Percentiles rank a stretch among this genome's conserved stretches.
phyloP scores from a whole-genome alignment of 768 basidiomycete species.

The Boletales sp. region DNA sequence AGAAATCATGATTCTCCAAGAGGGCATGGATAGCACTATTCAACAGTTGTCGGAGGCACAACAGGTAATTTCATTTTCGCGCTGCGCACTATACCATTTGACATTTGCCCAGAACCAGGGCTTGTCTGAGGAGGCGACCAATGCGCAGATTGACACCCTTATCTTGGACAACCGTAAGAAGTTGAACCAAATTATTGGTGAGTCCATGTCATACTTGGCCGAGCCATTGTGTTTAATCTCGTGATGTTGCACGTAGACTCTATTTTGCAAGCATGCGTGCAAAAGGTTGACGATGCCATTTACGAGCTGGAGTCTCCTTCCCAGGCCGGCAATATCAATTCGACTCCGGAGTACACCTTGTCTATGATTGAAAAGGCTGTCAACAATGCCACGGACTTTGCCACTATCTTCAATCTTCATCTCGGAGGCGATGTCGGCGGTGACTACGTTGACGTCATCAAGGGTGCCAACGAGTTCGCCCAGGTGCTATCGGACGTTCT shows the following conservation, averaged over 20 bases:
- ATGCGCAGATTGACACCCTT: slow-evolving; percentile 95
- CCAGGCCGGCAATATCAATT: slow-evolving; percentile 90
- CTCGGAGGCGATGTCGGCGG: slow-evolving; percentile 85
- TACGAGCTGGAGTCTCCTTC: slow-evolving; percentile 97
- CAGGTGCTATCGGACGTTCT: slow-evolving; percentile 91
- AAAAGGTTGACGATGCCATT: slow-evolving; percentile 95
- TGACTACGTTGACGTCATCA: slow-evolving; percentile 97
- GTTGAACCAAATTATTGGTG: slow-evolving; percentile 94
- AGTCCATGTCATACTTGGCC: slow-evolving; percentile 8
- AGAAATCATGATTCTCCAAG: slow-evolving; percentile 93
- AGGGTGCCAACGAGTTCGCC: slow-evolving; percentile 93
- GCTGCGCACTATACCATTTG: not conserved
- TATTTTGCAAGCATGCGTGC: slow-evolving; percentile 92
- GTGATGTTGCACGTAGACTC: slow-evolving; percentile 60
- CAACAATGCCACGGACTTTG: slow-evolving; percentile 95
- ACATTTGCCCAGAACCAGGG: slow-evolving; percentile 62
- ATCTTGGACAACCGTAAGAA: slow-evolving; percentile 98
- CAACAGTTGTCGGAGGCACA: slow-evolving; percentile 84
- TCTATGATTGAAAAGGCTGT: slow-evolving; percentile 98
- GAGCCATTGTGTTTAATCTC: slow-evolving; percentile 9
- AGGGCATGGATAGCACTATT: slow-evolving; percentile 91
- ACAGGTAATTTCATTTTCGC: slow-evolving; percentile 50
- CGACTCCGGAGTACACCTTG: slow-evolving; percentile 97
- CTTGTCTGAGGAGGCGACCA: slow-evolving; percentile 83
- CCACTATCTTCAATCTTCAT: slow-evolving; percentile 89